A percentile compares a stretch with the other conserved stretches of the same genome.
Evolutionary conservation across 352 stramenopile genomes (phyloP).

Genomic region (Elongisporangium anandrum): DNA sequence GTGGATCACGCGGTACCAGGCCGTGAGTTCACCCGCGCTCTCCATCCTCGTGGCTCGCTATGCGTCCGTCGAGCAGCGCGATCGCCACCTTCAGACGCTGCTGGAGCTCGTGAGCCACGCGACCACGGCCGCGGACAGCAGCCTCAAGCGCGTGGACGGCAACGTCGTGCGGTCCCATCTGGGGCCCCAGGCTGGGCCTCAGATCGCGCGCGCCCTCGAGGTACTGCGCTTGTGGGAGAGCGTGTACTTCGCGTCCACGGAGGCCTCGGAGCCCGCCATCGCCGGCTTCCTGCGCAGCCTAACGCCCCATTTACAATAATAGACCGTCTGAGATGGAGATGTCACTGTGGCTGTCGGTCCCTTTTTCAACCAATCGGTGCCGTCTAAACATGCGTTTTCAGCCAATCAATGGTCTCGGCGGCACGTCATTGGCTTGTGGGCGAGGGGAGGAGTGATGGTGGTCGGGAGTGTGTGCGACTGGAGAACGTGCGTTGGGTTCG

Average conservation of each 20-base stretch:
- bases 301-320: background rate
- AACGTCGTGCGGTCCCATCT: conserved; percentile 37
- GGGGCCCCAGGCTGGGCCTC: conserved; percentile 21
- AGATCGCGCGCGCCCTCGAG: conserved; percentile 45
- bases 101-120: conserved; percentile 22
- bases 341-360: background rate
- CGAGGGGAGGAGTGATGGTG: background rate
- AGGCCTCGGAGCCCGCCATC: background rate
- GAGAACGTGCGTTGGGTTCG: background rate
- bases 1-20: conserved; percentile 64
- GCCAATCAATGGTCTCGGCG: background rate
- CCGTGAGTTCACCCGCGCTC: conserved; percentile 43
- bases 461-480: background rate
- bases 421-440: background rate
- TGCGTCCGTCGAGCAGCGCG: conserved; percentile 8
- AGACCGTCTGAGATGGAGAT: too few species aligned
- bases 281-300: background rate
- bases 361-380: background rate
- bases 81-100: conserved; percentile 22
- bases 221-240: conserved; percentile 59
- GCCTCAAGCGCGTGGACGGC: conserved; percentile 29
- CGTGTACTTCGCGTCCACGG: conserved; percentile 14
- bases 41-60: conserved; percentile 39
- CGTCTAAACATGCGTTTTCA: background rate
- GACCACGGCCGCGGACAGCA: conserved; percentile 9